A percentile compares a stretch with the other conserved stretches of the same genome.
phyloP scores from a whole-genome alignment of 2,329 filamentous ascomycete genomes.

The Acrodontium crateriforme region DNA sequence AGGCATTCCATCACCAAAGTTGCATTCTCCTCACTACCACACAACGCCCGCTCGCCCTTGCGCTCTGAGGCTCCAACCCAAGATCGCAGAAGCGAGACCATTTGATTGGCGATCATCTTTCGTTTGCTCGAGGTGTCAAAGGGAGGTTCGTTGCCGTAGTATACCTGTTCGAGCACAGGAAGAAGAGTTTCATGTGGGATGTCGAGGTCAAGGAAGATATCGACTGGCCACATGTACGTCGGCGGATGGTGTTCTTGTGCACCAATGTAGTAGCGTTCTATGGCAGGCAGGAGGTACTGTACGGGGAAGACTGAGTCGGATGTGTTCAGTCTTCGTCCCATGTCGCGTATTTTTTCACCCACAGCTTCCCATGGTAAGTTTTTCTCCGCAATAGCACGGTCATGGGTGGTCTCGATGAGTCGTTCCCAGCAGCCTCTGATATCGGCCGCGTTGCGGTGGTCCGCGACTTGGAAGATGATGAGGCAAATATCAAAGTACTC shows the following conservation, averaged over 20 bases:
- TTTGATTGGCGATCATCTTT: constrained; percentile 44
- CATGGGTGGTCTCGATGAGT: constrained; percentile 54
- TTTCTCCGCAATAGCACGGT: constrained; percentile 34
- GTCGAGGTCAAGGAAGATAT: constrained; percentile 50
- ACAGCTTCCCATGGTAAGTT: constrained; percentile 56
- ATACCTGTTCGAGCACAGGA: constrained; percentile 49
- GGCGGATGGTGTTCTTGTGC: constrained; percentile 38
- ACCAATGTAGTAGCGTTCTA: constrained; percentile 39
- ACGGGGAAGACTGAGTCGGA: constrained; percentile 21
- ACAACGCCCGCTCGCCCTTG: constrained; percentile 38
- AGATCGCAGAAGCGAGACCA: constrained; percentile 45
- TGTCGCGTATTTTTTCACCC: constrained; percentile 42
- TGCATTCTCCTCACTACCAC: constrained; percentile 47
- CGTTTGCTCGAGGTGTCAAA: constrained; percentile 44
- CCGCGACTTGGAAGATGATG: constrained; percentile 79
- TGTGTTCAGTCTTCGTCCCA: constrained; percentile 38
- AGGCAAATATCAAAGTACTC: constrained; percentile 90
- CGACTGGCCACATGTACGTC: constrained; percentile 46
- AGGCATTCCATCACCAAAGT: constrained; percentile 24
- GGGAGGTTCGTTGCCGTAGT: constrained; percentile 52
- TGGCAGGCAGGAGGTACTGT: constrained; percentile 37
- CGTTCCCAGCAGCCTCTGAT: constrained; percentile 76
- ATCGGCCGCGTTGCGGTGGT: constrained; percentile 76
- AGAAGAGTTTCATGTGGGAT: constrained; percentile 49
- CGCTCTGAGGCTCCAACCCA: constrained; percentile 48